Conservation (phyloP, 192 early-diverging fungal species). For the Gaertneriomyces sp. region DNA sequence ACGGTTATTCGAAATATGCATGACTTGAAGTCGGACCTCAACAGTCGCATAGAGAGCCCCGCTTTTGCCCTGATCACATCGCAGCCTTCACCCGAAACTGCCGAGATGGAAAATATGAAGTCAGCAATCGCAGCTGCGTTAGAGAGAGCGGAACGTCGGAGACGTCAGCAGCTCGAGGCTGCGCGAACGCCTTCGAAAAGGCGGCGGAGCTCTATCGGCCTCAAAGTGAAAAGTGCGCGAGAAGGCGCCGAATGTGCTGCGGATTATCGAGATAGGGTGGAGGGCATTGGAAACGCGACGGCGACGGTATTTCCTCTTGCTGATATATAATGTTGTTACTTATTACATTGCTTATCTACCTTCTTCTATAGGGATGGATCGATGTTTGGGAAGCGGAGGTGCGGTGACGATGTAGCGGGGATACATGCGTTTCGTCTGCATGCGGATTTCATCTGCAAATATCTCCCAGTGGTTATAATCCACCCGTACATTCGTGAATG, state of each 20-base stretch:
- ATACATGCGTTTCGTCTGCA: too few species aligned
- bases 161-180: slow-evolving; percentile 12
- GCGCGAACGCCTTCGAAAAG: slow-evolving; percentile 9
- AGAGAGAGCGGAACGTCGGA: slow-evolving; percentile 2
- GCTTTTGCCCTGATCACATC: slow-evolving; percentile 14
- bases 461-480: too few species aligned
- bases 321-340: too few species aligned
- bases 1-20: slow-evolving; percentile 8
- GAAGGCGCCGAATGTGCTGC: slow-evolving; percentile 25
- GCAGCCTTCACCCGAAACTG: not conserved
- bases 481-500: too few species aligned
- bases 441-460: too few species aligned
- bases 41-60: not conserved
- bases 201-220: slow-evolving; percentile 11
- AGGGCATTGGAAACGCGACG: slow-evolving; percentile 14
- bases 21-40: not conserved
- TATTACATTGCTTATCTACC: too few species aligned
- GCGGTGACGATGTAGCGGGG: too few species aligned
- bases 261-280: slow-evolving; percentile 22
- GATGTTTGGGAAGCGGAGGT: too few species aligned
- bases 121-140: slow-evolving; percentile 23
- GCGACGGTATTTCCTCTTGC: not conserved
- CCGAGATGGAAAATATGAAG: slow-evolving; percentile 8
- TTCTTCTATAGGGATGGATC: too few species aligned
- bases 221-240: slow-evolving; percentile 8